These are phyloP conservation scores for Sinapis alba DNA, from an alignment of 441 rosid species.

Conservation along the genomic window DNA sequence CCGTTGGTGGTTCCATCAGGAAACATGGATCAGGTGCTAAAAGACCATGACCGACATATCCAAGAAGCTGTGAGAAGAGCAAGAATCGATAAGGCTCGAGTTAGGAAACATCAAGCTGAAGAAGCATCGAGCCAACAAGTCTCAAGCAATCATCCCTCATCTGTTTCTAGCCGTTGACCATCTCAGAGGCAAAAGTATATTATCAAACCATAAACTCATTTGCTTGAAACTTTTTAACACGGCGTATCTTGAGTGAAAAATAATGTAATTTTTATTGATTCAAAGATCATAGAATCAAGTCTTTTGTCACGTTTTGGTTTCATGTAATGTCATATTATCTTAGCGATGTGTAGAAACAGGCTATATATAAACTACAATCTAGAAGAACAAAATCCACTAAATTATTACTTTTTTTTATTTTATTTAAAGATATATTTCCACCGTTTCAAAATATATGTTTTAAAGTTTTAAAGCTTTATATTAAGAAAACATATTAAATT, in stretches of 20 bases:
- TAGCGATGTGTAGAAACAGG: neutral
- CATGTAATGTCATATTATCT: slow-evolving; percentile 1
- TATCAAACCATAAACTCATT: slow-evolving; percentile 8
- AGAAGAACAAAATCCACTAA: neutral
- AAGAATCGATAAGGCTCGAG: slow-evolving; percentile 79
- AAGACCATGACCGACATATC: slow-evolving; percentile 93
- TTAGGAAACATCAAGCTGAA: slow-evolving; percentile 57
- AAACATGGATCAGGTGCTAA: slow-evolving; percentile 88
- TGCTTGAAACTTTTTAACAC: slow-evolving; percentile 2
- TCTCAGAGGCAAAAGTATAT: slow-evolving; percentile 18
- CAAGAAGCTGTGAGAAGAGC: slow-evolving; percentile 94
- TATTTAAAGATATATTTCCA: too few species aligned
- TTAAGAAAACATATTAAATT: too few species aligned
- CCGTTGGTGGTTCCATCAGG: slow-evolving; percentile 81
- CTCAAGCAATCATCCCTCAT: slow-evolving; percentile 53
- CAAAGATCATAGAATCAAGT: slow-evolving; percentile 22
- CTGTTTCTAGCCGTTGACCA: slow-evolving; percentile 58
- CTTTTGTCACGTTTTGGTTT: slow-evolving; percentile 28
- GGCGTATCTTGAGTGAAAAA: neutral
- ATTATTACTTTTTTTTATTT: too few species aligned
- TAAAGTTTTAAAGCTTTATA: too few species aligned
- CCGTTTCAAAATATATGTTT: too few species aligned
- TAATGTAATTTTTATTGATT: slow-evolving; percentile 23
- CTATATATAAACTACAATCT: neutral
- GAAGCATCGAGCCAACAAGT: slow-evolving; percentile 57